A percentile compares a stretch with the other conserved stretches of the same genome.
Conservation (phyloP, 1,284 basidiomycete genomes). For the Meripilus lineatus region DNA sequence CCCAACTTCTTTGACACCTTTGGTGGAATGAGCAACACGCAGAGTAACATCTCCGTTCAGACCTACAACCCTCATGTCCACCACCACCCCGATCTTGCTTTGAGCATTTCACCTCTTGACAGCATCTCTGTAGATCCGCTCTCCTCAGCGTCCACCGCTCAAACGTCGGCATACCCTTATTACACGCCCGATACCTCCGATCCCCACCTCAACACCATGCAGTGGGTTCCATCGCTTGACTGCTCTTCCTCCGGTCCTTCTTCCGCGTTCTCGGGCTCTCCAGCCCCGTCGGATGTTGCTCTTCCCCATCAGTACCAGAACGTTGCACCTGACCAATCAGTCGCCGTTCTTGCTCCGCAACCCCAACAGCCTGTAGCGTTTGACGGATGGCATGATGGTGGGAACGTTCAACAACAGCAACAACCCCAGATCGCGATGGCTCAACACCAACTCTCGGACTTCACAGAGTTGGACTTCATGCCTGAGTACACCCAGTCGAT, state of each 20-base stretch:
- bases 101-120: conserved; percentile 27
- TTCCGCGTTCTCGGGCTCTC: conserved; percentile 43
- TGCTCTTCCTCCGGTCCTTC: conserved; percentile 29
- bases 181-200: background rate
- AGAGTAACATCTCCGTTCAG: conserved; percentile 6
- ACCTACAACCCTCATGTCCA: conserved; percentile 19
- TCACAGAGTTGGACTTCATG: too few species aligned
- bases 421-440: too few species aligned
- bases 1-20: conserved; percentile 36
- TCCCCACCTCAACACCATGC: background rate
- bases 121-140: conserved; percentile 17
- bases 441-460: too few species aligned
- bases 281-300: conserved; percentile 35
- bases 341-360: conserved; percentile 26
- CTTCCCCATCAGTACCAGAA: conserved; percentile 17
- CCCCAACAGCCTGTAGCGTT: conserved; percentile 22
- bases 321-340: background rate
- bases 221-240: conserved; percentile 1
- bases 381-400: too few species aligned
- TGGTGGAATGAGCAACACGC: conserved; percentile 22
- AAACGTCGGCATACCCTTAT: conserved; percentile 11
- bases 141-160: background rate
- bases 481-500: too few species aligned
- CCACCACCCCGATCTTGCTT: conserved; percentile 17
- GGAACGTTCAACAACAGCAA: too few species aligned